Percentiles rank a stretch among this genome's conserved stretches.
Evolutionary conservation across 83 land plant genomes (phyloP).

Genomic region (Isoetes engelmannii): DNA sequence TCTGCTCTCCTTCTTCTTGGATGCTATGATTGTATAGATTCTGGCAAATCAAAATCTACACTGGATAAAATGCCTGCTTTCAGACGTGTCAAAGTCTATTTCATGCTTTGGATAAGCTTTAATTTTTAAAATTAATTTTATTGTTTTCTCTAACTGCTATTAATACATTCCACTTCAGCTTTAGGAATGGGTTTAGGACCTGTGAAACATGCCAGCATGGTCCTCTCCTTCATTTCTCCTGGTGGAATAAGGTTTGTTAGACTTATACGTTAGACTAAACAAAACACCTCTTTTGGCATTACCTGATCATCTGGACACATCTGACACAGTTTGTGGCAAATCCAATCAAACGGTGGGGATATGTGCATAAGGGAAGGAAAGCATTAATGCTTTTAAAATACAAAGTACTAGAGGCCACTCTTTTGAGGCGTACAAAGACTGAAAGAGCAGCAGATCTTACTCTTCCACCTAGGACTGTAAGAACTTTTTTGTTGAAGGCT

Average conservation of each 20-base stretch:
- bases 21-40: no score
- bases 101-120: no score
- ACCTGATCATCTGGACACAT: not conserved
- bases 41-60: no score
- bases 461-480: slow-evolving; percentile 80
- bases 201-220: slow-evolving; percentile 53
- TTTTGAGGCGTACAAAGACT: slow-evolving; percentile 73
- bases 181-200: slow-evolving; percentile 27
- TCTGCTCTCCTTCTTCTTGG: no score
- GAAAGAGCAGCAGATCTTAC: slow-evolving; percentile 92
- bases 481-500: slow-evolving; percentile 18
- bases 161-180: slow-evolving; percentile 7
- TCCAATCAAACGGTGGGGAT: slow-evolving; percentile 56
- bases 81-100: no score
- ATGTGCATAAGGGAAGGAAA: slow-evolving; percentile 30
- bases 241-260: slow-evolving; percentile 77
- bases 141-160: no score
- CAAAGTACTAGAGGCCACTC: slow-evolving; percentile 48
- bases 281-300: not conserved
- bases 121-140: no score
- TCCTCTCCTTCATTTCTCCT: slow-evolving; percentile 62
- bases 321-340: slow-evolving; percentile 50
- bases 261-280: slow-evolving; percentile 1
- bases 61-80: no score
- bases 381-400: slow-evolving; percentile 62